Percentiles rank a stretch among this genome's conserved stretches.
phyloP scores from a whole-genome alignment of 2,329 filamentous ascomycete genomes.

The Calonectria pteridis region DNA sequence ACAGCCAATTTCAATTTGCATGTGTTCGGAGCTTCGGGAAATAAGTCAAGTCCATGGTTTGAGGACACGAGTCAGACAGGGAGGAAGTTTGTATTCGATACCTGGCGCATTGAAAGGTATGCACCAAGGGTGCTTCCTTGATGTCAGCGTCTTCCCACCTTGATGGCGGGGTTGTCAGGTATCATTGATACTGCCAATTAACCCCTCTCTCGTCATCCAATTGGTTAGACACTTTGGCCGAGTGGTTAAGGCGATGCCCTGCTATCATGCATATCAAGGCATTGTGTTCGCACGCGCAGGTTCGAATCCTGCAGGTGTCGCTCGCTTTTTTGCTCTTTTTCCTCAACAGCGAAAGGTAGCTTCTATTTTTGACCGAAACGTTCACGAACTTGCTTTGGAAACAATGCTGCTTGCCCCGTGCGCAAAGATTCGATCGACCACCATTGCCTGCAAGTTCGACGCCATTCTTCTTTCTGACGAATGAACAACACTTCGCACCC shows the following conservation, averaged over 20 bases:
- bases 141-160: neutral
- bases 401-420: neutral
- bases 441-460: neutral
- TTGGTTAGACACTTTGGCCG: constrained; percentile 23
- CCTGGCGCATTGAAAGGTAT: neutral
- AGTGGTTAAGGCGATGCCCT: constrained; percentile 28
- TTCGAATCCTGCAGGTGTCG: constrained; percentile 28
- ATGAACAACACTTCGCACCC: neutral
- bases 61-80: neutral
- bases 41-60: neutral
- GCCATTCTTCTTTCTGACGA: neutral
- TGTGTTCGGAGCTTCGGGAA: neutral
- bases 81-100: neutral
- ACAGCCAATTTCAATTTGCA: neutral
- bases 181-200: neutral
- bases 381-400: neutral
- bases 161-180: neutral
- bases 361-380: neutral
- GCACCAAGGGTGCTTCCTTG: neutral
- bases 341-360: neutral
- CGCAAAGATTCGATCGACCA: neutral
- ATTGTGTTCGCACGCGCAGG: constrained; percentile 27
- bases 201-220: neutral
- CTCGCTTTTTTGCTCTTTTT: neutral
- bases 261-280: constrained; percentile 25